phyloP scores from a whole-genome alignment of 1,139 yeast species.

The Candida gigantensis region DNA sequence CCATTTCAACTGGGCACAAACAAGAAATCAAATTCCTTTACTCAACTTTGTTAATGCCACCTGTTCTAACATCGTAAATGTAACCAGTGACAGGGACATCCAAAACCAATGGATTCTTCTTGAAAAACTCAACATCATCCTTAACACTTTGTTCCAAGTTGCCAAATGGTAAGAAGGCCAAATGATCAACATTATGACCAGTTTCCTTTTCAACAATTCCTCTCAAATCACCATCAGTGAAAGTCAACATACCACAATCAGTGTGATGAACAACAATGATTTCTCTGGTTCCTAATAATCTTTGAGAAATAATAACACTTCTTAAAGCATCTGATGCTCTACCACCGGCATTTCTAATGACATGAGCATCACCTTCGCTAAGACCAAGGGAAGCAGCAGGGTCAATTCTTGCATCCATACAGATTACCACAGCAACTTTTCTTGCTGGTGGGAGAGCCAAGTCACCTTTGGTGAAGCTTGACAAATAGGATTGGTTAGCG shows the following conservation, averaged over 20 bases:
- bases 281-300: constrained; percentile 38
- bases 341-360: constrained; percentile 49
- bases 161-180: constrained; percentile 35
- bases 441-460: constrained; percentile 39
- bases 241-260: constrained; percentile 47
- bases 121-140: constrained; percentile 35
- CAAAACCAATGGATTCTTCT: constrained; percentile 25
- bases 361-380: constrained; percentile 46
- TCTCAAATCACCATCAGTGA: constrained; percentile 30
- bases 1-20: background rate
- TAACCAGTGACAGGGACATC: constrained; percentile 39
- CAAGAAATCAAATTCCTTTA: background rate
- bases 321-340: constrained; percentile 43
- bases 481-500: constrained; percentile 22
- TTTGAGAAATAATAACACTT: constrained; percentile 37
- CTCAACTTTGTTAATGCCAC: constrained; percentile 25
- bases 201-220: constrained; percentile 28
- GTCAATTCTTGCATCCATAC: constrained; percentile 49
- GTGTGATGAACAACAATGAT: constrained; percentile 43
- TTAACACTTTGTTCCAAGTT: constrained; percentile 34
- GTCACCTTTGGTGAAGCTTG: constrained; percentile 24
- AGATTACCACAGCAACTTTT: constrained; percentile 37
- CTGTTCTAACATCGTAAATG: constrained; percentile 39
- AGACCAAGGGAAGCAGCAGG: constrained; percentile 44
- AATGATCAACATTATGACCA: constrained; percentile 27